Percentiles rank a stretch among this genome's conserved stretches.
Evolutionary conservation across 768 basidiomycete species (phyloP).

Genomic region (Suillus weaverae): DNA sequence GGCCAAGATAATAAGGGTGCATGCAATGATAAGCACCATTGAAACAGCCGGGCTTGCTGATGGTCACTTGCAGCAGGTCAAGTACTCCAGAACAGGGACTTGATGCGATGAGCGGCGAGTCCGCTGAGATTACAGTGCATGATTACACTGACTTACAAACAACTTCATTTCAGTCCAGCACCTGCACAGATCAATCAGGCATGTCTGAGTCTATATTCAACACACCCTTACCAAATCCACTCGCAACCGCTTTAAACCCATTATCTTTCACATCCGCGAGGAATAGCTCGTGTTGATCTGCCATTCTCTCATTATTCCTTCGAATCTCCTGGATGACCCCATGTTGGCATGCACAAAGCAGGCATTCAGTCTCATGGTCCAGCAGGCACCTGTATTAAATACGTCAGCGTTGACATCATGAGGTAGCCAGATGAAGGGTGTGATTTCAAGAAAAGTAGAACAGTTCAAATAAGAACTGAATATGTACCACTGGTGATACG

Average conservation of each 20-base stretch:
- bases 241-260: slow-evolving; percentile 71
- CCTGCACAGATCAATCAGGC: too few relatives aligned
- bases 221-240: slow-evolving; percentile 68
- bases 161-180: too few relatives aligned
- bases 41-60: background rate
- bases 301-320: slow-evolving; percentile 79
- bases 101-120: too few relatives aligned
- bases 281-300: slow-evolving; percentile 81
- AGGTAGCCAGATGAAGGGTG: background rate
- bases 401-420: background rate
- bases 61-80: background rate
- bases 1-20: background rate
- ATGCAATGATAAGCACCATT: background rate
- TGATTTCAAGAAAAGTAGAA: slow-evolving; percentile 1
- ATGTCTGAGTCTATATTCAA: slow-evolving; percentile 33
- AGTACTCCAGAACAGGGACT: too few relatives aligned
- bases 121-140: too few relatives aligned
- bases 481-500: slow-evolving; percentile 87
- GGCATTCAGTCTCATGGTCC: slow-evolving; percentile 89
- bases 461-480: background rate
- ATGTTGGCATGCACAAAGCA: slow-evolving; percentile 83
- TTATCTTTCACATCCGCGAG: slow-evolving; percentile 68
- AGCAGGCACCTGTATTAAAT: slow-evolving; percentile 66
- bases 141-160: too few relatives aligned
- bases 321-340: slow-evolving; percentile 88